Evolutionary conservation across 768 basidiomycete species (phyloP), one percentile per base, ranked within the genome.

Genomic region (Suillus weaverae): DNA sequence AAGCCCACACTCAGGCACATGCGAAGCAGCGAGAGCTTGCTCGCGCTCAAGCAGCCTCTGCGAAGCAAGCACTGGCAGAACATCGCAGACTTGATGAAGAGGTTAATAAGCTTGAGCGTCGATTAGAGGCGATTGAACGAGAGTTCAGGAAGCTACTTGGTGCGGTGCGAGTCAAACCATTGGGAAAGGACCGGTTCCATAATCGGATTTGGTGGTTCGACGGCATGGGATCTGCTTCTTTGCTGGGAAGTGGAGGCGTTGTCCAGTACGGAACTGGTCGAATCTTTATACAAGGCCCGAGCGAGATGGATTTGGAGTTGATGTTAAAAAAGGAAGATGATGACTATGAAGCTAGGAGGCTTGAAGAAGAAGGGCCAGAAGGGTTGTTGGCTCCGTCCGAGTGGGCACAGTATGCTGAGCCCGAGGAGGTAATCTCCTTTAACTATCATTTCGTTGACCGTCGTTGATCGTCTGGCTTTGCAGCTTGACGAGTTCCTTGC

Each of bases 121-220:
- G 90, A 46, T 83, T 98, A 22, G 93, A 95, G 70, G 85, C 84
- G 57, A 92, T 97, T 67, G 96, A 98, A 73, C 89, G 94, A 53
- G 97, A 99, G 67, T 99, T 99, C 80, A 84, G 97, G 68, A 91
- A 95, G 74, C 83, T 94, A 57, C 81, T 94, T 48, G 92, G 94
- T 63, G 87, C 90, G 7, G 85, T 95, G 57, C 85, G 97, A 61
- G 89, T 93, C 26, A 91, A 94, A 71, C 94, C 96, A 2, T 72
- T 99, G 60, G 97, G 97, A 16, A 85, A 86, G 67, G 97, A 99
- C 74, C 85, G 97, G 61, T 99, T 98, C 77, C 91, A 92, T 72
- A 97, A 97, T 74, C 88, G 93, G 38, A 83, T 97, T 65, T 99
- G 97, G 97, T 99, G 97, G 97, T 94, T 98, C 73, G 97, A 99